Percentiles rank a stretch among this genome's conserved stretches.
Evolutionary conservation across 2,329 filamentous ascomycete genomes (phyloP).

Genomic region (Penicillium brasilianum): DNA sequence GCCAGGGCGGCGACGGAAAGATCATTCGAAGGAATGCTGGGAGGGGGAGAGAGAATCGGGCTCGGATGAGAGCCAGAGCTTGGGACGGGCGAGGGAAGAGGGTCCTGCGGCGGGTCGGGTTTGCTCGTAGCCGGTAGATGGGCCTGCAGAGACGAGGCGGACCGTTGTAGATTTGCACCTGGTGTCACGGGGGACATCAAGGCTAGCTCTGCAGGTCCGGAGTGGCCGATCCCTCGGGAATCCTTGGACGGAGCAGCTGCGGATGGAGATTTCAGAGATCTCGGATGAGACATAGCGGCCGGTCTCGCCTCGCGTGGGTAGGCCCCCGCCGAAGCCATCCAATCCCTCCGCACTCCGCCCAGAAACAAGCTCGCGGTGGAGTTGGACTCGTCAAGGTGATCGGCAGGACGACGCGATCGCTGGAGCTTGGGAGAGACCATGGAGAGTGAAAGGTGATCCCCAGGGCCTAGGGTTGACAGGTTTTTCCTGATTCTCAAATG

Average conservation of each 20-base stretch:
- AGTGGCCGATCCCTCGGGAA: neutral
- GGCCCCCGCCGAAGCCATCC: slow-evolving; percentile 40
- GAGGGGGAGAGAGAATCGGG: slow-evolving; percentile 25
- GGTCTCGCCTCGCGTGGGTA: neutral
- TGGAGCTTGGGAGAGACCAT: slow-evolving; percentile 18
- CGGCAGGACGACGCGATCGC: slow-evolving; percentile 19
- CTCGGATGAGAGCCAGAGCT: slow-evolving; percentile 36
- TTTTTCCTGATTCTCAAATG: neutral
- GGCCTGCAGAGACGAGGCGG: neutral
- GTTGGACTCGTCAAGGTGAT: slow-evolving; percentile 41
- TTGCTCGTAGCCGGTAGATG: slow-evolving; percentile 13
- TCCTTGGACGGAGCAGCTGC: neutral
- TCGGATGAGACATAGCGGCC: neutral
- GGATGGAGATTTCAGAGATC: neutral
- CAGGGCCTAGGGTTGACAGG: neutral
- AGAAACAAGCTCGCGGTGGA: slow-evolving; percentile 48
- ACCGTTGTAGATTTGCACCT: slow-evolving; percentile 14
- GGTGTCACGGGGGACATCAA: slow-evolving; percentile 33
- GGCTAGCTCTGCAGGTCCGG: slow-evolving; percentile 1
- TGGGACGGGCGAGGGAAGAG: slow-evolving; percentile 39
- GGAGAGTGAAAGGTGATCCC: neutral
- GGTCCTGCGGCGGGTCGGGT: slow-evolving; percentile 16
- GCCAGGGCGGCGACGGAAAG: neutral
- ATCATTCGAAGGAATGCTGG: neutral
- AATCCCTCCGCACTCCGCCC: slow-evolving; percentile 44